Percentiles rank a stretch among this genome's conserved stretches.
Conservation (phyloP, 2,329 filamentous ascomycete genomes). For the Chrysoporthe puriensis region DNA sequence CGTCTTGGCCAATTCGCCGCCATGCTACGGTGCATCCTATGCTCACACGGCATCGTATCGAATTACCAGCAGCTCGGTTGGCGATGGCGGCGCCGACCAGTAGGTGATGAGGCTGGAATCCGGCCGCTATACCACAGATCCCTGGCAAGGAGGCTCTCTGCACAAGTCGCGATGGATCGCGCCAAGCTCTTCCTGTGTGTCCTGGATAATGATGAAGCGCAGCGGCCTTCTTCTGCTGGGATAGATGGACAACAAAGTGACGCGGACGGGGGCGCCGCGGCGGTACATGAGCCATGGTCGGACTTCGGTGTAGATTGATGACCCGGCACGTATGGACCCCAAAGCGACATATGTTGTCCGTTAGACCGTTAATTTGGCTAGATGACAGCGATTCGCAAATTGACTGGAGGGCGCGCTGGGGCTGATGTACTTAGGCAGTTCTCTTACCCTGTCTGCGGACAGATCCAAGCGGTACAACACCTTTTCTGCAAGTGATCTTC, state of each 20-base stretch:
- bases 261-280: not conserved
- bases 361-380: no score
- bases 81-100: slow-evolving; percentile 11
- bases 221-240: not conserved
- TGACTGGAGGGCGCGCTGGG: no score
- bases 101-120: not conserved
- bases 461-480: no score
- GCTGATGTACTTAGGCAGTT: no score
- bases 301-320: slow-evolving; percentile 22
- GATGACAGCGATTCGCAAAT: no score
- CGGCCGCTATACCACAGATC: not conserved
- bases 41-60: not conserved
- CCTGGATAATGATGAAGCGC: not conserved
- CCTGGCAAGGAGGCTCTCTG: not conserved
- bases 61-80: not conserved
- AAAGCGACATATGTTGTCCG: no score
- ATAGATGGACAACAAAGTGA: not conserved
- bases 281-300: slow-evolving; percentile 23
- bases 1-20: slow-evolving; percentile 14
- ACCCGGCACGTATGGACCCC: no score
- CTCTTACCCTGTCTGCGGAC: no score
- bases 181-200: slow-evolving; percentile 14
- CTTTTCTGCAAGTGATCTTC: no score
- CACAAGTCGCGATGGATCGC: not conserved
- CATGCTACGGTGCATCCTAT: slow-evolving; percentile 11